phyloP scores from a whole-genome alignment of 805 yeast species.

The Ogataea pignaliae region DNA sequence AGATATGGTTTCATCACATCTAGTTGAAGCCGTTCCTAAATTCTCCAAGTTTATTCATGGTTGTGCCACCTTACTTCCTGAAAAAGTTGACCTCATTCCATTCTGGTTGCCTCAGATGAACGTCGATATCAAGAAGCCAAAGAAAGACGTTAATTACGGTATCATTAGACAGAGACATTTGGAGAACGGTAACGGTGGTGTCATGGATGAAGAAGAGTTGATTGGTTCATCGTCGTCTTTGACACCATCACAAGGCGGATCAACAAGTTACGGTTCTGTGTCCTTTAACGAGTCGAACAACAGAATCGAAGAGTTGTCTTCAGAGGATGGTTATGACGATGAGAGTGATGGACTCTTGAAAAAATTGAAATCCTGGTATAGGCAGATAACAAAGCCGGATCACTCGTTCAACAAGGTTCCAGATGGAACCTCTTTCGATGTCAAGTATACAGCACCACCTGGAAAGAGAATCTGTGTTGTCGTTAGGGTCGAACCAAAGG shows the following conservation, averaged over 20 bases:
- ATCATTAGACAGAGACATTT: constrained; percentile 45
- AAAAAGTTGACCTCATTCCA: constrained; percentile 78
- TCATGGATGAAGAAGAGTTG: constrained; percentile 67
- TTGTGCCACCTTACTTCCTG: constrained; percentile 85
- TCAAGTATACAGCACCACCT: constrained; percentile 65
- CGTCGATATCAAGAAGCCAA: constrained; percentile 89
- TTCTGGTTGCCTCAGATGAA: constrained; percentile 98
- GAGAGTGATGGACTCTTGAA: constrained; percentile 9
- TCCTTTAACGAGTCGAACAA: constrained; percentile 26
- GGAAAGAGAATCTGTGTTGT: constrained; percentile 91
- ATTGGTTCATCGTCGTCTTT: constrained; percentile 30
- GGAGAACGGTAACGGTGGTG: constrained; percentile 45
- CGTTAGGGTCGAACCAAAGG: constrained; percentile 96
- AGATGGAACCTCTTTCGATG: constrained; percentile 58
- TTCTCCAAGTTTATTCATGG: constrained; percentile 98
- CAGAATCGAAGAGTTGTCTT: constrained; percentile 23
- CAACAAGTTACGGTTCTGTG: constrained; percentile 25
- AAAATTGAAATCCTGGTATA: constrained; percentile 13
- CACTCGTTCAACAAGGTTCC: constrained; percentile 57
- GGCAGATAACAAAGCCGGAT: constrained; percentile 28
- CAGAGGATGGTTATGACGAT: constrained; percentile 1
- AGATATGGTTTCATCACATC: constrained; percentile 83
- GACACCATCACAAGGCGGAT: neutral
- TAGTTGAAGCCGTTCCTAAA: constrained; percentile 97
- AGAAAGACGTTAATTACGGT: constrained; percentile 53